Base-by-base conservation (phyloP, 2,329 filamentous ascomycete genomes). In the Metarhizium album region DNA sequence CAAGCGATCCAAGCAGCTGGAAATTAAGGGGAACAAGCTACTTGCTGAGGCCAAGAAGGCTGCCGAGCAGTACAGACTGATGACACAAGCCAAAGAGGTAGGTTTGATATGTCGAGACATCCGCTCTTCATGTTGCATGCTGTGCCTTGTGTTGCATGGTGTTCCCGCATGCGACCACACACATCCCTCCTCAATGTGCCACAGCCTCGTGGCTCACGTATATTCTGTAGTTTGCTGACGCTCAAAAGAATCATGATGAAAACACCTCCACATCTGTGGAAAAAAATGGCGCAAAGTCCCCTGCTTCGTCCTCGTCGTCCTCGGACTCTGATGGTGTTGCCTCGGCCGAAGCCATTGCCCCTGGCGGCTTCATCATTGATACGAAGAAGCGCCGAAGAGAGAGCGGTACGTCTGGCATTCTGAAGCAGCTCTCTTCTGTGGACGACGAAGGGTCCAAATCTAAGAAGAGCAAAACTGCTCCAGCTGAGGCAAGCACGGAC, bases 11-110 rank as follows among this genome's bases (percentile, higher is more conserved):
- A 53, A 70, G 24, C 68, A 68, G 58, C 63, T 73, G 35, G 67
- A 73, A 58, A 59, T 57, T 2, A 62, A 73, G 59, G 70, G 67
- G 2, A 55, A 61, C 22, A 68, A 69, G 60, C 53, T 77, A 33
- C 57, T 71, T 56, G 59, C 58, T 1, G 65, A 74, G 51, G 67
- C 73, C 0, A 65, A 70, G 53, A 66, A 64, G 51, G 57, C 58
- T 23, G 57, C 59, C 27, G 57, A 57, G 9, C 55, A 63, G 42
- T 64, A 66, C 37, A 58, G 63, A 48, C 52, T 52, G 22, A 50
- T 62, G 48, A 56, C 54, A 8, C 47, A 53, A 33, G 46, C 47
- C 3, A 51, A 56, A 16, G 45, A 60, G 53, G 54, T 57, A 50
- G 2, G 48, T 42, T 42, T 43, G 40, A 43, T 22, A 23, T 24